Evolutionary conservation across 306 rosid species (phyloP), one percentile per base, ranked within the genome.

Genomic region (Lablab purpureus): DNA sequence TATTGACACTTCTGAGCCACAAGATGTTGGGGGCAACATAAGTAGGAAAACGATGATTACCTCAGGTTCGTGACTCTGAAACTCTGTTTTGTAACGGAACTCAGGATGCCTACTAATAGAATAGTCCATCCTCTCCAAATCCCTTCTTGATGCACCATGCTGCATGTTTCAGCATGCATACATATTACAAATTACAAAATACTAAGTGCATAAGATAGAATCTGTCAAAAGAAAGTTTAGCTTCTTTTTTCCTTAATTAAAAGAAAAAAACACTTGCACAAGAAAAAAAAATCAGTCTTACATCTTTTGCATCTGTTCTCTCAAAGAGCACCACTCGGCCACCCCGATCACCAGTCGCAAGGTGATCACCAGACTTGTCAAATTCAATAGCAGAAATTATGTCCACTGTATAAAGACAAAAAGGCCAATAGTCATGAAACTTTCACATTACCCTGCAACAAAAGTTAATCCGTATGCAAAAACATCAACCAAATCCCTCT

Each of bases 31-130:
- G 58, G 13, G 52, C 43, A 80, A 62, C 64, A 76, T 65, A 50
- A 47, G 30, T 3, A 1, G 10, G 46, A 1, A 8, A 77, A 77
- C 18, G 40, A 73, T 51, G 27, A 36, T 40, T 66, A 84, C 99
- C 98, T 96, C 99, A 14, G 99, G 99, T 81, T 96, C 99, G 37
- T 96, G 99, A 83, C 99, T 96, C 91, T 96, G 99, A 85, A 96
- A 96, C 92, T 96, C 99, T 40, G 99, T 96, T 88, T 96, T 93
- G 79, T 96, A 96, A 79, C 98, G 99, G 75, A 96, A 96, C 79
- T 96, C 99, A 19, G 98, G 98, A 81, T 96, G 99, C 91, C 96
- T 91, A 21, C 82, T 74, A 43, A 89, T 74, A 56, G 98, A 74
- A 88, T 89, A 88, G 85, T 96, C 99, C 87, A 86, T 83, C 83